Base-by-base conservation (phyloP, 495 filamentous ascomycete genomes). In the Aspergillus hancockii region DNA sequence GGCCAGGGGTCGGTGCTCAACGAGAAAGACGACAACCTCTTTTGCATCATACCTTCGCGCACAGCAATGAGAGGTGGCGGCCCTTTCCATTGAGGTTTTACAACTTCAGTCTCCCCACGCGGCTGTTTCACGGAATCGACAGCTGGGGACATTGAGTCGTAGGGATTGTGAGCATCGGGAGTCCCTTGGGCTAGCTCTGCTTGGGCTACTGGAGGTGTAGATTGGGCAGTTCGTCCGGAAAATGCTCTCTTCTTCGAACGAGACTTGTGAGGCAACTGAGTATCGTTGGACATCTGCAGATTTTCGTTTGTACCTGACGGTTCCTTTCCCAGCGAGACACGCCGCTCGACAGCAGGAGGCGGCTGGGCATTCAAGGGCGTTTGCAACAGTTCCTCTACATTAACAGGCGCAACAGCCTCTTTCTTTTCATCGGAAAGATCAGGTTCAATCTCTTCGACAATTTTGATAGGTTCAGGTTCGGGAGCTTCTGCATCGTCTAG, bases 401-500 rank as follows among this genome's bases (percentile, higher is more conserved):
- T 76, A 9, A 93, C 80, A 3, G 86, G 87, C 3, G 76, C 86
- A 32, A 86, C 68, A 19, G 63, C 52, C 64, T 92, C 88, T 56
- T 71, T 60, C 5, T 61, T 22, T 25, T 75, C 71, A 0, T 65
- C 56, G 4, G 63, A 49, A 31, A 13, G 51, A 28, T 69, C 65
- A 31, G 61, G 57, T 9, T 62, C 18, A 22, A 70, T 65, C 19
- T 75, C 69, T 59, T 81, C 74, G 31, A 76, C 67, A 8, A 77
- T 47, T 30, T 80, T 71, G 10, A 90, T 69, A 1, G 81, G 78
- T 14, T 93, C 90, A 6, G 84, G 64, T n/a, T 90, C 86, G 23
- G 91, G 92, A 4, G 72, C 75, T 18, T 97, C 93, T 5, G 93
- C 93, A 43, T 80, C 73, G 30, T 86, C 83, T 19, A 96, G 75